Percentiles rank a stretch among this genome's conserved stretches.
Conservation (phyloP, 768 basidiomycete genomes). For the Harrya chromipes region DNA sequence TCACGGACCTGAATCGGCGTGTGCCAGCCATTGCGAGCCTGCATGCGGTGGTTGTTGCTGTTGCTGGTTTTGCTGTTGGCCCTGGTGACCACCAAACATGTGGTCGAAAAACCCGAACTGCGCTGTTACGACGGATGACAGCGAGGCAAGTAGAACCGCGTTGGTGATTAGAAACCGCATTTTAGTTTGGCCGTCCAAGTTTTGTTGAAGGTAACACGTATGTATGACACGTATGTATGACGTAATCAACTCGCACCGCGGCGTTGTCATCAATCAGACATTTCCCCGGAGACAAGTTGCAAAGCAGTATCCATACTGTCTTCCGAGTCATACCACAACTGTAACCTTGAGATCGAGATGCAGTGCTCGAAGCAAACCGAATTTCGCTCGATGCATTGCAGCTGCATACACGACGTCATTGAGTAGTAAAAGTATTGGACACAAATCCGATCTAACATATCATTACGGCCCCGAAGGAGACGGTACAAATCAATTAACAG, state of each 20-base stretch:
- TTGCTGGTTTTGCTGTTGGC: constrained; percentile 46
- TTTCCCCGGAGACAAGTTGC: no score
- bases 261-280: no score
- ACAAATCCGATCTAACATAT: constrained; percentile 24
- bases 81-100: constrained; percentile 59
- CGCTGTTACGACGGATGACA: constrained; percentile 42
- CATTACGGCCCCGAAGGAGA: constrained; percentile 27
- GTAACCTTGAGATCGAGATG: no score
- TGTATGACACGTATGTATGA: no score
- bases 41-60: constrained; percentile 42
- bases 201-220: not conserved
- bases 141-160: constrained; percentile 15
- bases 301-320: no score
- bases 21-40: constrained; percentile 62
- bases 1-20: constrained; percentile 59
- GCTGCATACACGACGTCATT: not conserved
- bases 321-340: no score
- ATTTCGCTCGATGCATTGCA: not conserved
- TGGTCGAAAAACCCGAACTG: constrained; percentile 81
- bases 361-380: no score
- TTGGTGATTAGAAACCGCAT: constrained; percentile 15
- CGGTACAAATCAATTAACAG: constrained; percentile 32
- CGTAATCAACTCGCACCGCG: no score
- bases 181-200: not conserved
- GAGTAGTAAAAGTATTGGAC: constrained; percentile 1